phyloP scores from a whole-genome alignment of 257 asterid species.

The Solanum peruvianum region DNA sequence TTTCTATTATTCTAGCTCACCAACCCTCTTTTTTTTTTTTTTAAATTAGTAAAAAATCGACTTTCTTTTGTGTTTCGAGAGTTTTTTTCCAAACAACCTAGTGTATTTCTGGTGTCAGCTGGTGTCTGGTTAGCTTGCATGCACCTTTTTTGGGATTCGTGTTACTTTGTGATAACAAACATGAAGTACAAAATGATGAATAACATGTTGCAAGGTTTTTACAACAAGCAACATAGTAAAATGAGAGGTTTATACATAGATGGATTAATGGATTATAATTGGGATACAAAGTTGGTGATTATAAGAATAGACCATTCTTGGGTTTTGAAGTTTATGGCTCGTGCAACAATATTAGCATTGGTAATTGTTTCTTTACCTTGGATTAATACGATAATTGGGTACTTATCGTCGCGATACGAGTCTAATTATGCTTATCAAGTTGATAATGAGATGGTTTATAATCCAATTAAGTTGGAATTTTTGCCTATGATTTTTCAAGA shows the following conservation, averaged over 20 bases:
- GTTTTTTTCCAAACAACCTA: background rate
- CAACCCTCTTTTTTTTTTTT: background rate
- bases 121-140: background rate
- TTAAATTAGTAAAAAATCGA: background rate
- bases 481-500: conserved; percentile 16
- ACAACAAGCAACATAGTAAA: background rate
- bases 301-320: conserved; percentile 4
- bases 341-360: conserved; percentile 15
- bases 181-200: conserved; percentile 7
- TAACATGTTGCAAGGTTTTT: background rate
- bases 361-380: conserved; percentile 19
- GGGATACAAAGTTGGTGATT: background rate
- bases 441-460: background rate
- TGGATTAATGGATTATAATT: background rate
- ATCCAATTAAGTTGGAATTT: background rate
- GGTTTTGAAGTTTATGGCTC: conserved; percentile 13
- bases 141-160: background rate
- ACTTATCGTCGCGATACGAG: background rate
- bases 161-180: background rate
- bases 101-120: background rate
- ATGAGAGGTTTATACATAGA: background rate
- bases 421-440: background rate
- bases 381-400: background rate
- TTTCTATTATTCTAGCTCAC: background rate
- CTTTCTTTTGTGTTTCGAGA: background rate